phyloP scores from a whole-genome alignment of 2,329 filamentous ascomycete species.

The Thielaviopsis musarum region DNA sequence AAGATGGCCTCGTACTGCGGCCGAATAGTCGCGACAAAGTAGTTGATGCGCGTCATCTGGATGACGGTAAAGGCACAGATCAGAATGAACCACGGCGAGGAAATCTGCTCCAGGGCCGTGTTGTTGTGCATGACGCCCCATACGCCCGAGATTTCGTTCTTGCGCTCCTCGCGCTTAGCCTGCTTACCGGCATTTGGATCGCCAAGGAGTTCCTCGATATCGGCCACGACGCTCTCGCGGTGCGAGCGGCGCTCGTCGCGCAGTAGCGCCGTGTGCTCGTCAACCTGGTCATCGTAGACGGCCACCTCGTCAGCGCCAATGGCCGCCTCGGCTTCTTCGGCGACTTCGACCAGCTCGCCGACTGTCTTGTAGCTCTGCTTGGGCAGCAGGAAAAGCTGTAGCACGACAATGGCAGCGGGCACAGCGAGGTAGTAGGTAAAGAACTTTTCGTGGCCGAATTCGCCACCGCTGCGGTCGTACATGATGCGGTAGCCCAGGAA shows the following conservation, averaged over 20 bases:
- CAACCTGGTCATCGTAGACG: constrained; percentile 36
- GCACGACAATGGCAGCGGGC: constrained; percentile 45
- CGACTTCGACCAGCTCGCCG: constrained; percentile 63
- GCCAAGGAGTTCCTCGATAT: constrained; percentile 60
- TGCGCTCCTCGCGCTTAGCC: constrained; percentile 48
- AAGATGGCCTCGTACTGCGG: constrained; percentile 69
- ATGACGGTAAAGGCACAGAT: constrained; percentile 67
- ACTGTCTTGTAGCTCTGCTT: constrained; percentile 67
- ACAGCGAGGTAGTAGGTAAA: constrained; percentile 58
- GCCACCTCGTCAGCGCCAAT: constrained; percentile 19
- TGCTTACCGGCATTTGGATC: constrained; percentile 44
- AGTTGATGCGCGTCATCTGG: constrained; percentile 74
- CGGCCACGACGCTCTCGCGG: constrained; percentile 45
- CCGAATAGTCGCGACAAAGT: constrained; percentile 76
- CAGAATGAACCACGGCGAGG: constrained; percentile 68
- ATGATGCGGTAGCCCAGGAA: constrained; percentile 59
- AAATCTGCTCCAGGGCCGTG: constrained; percentile 55
- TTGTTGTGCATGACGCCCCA: constrained; percentile 73
- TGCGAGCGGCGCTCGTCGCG: constrained; percentile 41
- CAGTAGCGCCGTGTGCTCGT: constrained; percentile 38
- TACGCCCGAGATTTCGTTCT: constrained; percentile 56
- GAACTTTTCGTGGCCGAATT: constrained; percentile 48
- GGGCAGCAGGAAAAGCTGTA: constrained; percentile 58
- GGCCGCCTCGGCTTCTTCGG: constrained; percentile 33
- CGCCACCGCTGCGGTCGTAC: constrained; percentile 38